Evolutionary conservation across 208 protist species (phyloP).

Genomic region (Leishmania aethiopica): DNA sequence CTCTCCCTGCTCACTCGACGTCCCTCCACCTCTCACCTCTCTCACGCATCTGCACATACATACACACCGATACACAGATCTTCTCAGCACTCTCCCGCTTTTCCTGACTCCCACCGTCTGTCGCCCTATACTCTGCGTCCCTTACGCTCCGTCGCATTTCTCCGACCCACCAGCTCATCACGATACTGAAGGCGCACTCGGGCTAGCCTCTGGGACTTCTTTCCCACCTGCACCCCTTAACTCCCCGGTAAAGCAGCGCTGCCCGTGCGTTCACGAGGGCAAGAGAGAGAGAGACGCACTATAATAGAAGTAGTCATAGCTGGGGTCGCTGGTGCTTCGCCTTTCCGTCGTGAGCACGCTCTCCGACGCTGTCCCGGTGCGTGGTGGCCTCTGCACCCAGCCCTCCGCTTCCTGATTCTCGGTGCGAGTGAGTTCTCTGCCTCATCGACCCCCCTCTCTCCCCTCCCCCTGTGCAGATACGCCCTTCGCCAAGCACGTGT

Average conservation of each 20-base stretch:
- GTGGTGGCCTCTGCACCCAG: neutral
- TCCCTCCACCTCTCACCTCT: neutral
- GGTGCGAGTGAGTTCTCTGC: neutral
- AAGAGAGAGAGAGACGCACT: neutral
- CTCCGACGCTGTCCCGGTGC: neutral
- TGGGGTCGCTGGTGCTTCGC: neutral
- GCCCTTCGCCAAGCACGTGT: too few relatives aligned
- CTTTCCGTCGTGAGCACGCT: neutral
- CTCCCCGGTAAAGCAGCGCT: neutral
- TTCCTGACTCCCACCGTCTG: neutral
- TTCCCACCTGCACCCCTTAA: neutral
- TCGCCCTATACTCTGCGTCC: neutral
- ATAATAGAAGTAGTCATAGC: neutral
- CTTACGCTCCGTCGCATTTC: neutral
- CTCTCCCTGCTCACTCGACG: neutral
- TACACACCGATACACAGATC: neutral
- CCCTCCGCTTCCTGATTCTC: neutral
- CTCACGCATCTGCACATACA: neutral
- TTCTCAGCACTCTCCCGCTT: neutral
- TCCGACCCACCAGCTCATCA: neutral
- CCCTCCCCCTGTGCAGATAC: neutral
- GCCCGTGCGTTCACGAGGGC: neutral
- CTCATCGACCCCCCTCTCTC: neutral
- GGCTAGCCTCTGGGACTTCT: neutral
- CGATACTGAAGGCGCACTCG: neutral